These are phyloP conservation scores for Termitomyces titanicus DNA, from an alignment of 768 basidiomycete genomes.

Conservation along the genomic window DNA sequence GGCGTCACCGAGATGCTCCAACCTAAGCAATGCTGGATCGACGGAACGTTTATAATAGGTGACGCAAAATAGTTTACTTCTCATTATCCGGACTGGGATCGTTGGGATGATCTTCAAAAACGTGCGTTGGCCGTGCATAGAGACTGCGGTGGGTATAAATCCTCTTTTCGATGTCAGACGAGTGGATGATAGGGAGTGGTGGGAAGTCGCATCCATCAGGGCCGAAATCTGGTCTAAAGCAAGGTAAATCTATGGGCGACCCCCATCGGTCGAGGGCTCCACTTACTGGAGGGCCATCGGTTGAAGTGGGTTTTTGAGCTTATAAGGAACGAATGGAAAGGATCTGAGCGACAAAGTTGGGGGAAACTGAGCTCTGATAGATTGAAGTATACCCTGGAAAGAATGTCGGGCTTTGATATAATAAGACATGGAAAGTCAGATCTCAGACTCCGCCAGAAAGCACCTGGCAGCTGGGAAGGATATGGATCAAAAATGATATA, in stretches of 20 bases:
- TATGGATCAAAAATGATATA: too few relatives aligned
- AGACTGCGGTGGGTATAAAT: conserved; percentile 78
- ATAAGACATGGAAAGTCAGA: conserved; percentile 8
- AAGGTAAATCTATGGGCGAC: not conserved
- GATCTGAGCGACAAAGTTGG: conserved; percentile 13
- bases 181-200: conserved; percentile 52
- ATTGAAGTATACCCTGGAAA: conserved; percentile 1
- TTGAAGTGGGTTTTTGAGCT: not conserved
- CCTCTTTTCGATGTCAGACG: conserved; percentile 41
- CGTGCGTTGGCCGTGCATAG: conserved; percentile 63
- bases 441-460: conserved; percentile 19
- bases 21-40: conserved; percentile 33
- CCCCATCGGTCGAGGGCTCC: not conserved
- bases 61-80: conserved; percentile 41
- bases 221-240: conserved; percentile 40
- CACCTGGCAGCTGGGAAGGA: too few relatives aligned
- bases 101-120: conserved; percentile 70
- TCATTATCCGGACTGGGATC: conserved; percentile 84
- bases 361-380: conserved; percentile 7
- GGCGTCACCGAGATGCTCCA: conserved; percentile 74
- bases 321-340: conserved; percentile 10
- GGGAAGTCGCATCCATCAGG: conserved; percentile 45
- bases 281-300: conserved; percentile 17
- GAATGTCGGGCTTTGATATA: conserved; percentile 14
- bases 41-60: not conserved